Evolutionary conservation across 768 basidiomycete genomes (phyloP).

Genomic region (Pisolithus orientalis): DNA sequence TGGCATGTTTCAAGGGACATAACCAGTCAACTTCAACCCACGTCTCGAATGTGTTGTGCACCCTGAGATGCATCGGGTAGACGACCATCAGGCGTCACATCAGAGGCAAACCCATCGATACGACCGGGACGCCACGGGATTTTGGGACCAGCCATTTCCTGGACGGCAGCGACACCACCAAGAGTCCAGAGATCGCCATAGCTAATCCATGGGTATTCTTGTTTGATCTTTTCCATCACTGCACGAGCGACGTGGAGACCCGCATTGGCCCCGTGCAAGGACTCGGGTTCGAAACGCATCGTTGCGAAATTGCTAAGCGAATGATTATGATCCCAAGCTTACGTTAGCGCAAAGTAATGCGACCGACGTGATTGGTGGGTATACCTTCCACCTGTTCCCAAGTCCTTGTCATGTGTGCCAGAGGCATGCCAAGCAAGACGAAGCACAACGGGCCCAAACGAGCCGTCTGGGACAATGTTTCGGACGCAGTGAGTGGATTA

Average conservation of each 20-base stretch:
- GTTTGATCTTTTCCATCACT: conserved; percentile 81
- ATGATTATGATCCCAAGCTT: neutral
- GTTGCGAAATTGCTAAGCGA: conserved; percentile 84
- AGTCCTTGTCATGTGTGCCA: conserved; percentile 84
- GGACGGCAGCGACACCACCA: conserved; percentile 84
- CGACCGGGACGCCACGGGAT: conserved; percentile 93
- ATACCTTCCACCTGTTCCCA: conserved; percentile 75
- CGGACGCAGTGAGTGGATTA: neutral
- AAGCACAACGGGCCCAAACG: conserved; percentile 80
- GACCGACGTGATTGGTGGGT: conserved; percentile 7
- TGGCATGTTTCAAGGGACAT: neutral
- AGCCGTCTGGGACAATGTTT: conserved; percentile 54
- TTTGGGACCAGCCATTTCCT: conserved; percentile 91
- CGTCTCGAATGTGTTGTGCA: conserved; percentile 75
- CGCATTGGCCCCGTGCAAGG: conserved; percentile 77
- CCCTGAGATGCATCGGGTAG: conserved; percentile 85
- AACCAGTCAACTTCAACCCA: conserved; percentile 26
- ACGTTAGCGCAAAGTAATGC: conserved; percentile 8
- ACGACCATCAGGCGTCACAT: conserved; percentile 83
- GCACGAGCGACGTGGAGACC: conserved; percentile 77
- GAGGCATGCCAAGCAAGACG: conserved; percentile 94
- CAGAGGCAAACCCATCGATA: conserved; percentile 71
- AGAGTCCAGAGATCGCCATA: conserved; percentile 98
- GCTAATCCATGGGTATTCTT: conserved; percentile 87
- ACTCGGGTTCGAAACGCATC: conserved; percentile 93